A percentile compares a stretch with the other conserved stretches of the same genome.
Conservation (phyloP, 495 filamentous ascomycete species). For the Penicillium silybi region DNA sequence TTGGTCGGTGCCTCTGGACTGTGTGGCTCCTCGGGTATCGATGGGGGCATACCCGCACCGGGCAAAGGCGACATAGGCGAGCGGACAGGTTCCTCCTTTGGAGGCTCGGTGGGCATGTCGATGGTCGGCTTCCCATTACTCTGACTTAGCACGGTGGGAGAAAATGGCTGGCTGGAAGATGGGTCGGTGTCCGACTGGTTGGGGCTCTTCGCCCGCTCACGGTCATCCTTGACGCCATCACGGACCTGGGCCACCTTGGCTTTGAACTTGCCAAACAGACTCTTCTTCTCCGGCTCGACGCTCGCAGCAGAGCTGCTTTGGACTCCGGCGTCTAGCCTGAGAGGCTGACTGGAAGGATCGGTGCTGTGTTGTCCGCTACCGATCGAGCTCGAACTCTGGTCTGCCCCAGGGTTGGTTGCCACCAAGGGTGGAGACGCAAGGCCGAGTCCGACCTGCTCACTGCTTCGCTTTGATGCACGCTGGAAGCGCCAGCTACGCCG, state of each 20-base stretch:
- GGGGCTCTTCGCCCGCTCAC: conserved; percentile 54
- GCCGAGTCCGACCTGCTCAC: conserved; percentile 46
- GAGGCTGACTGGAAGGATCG: conserved; percentile 39
- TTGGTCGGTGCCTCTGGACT: conserved; percentile 25
- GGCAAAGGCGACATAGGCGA: conserved; percentile 35
- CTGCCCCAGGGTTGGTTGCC: conserved; percentile 60
- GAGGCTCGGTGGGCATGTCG: conserved; percentile 23
- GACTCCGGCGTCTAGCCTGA: conserved; percentile 35
- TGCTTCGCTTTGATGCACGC: conserved; percentile 48
- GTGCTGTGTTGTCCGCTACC: conserved; percentile 51
- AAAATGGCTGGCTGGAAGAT: conserved; percentile 23
- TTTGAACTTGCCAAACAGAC: conserved; percentile 79
- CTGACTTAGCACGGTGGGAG: conserved; percentile 18
- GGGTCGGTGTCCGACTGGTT: conserved; percentile 34
- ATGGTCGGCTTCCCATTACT: conserved; percentile 21
- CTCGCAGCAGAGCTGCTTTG: conserved; percentile 29
- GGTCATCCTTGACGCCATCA: conserved; percentile 62
- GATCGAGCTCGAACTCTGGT: conserved; percentile 65
- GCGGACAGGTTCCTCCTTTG: conserved; percentile 20
- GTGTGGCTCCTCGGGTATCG: conserved; percentile 41
- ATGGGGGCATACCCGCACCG: conserved; percentile 31
- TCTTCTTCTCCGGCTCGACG: conserved; percentile 57
- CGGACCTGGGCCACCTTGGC: conserved; percentile 77
- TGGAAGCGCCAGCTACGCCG: conserved; percentile 70
- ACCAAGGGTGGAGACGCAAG: conserved; percentile 49